These are phyloP conservation scores for Theobroma grandiflorum DNA, from an alignment of 441 rosid genomes.

Conservation along the genomic window DNA sequence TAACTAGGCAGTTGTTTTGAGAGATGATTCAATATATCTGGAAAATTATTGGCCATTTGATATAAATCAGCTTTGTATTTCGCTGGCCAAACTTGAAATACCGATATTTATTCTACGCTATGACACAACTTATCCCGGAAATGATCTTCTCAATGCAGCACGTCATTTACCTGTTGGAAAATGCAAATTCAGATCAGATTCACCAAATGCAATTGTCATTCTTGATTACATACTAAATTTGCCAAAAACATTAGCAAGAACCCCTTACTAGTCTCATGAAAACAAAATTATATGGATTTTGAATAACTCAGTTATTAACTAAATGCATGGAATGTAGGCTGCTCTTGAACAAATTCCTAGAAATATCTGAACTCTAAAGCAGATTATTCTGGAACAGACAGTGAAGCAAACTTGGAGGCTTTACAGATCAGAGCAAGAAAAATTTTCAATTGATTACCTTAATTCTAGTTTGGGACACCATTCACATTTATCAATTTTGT, in stretches of 20 bases:
- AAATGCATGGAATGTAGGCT: background rate
- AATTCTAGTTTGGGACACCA: conserved; percentile 5
- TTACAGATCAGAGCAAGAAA: background rate
- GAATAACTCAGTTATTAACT: background rate
- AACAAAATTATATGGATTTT: background rate
- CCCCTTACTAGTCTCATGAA: background rate
- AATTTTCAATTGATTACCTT: background rate
- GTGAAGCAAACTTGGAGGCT: background rate
- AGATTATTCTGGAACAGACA: background rate
- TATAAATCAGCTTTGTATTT: background rate
- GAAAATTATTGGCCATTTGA: conserved; percentile 1
- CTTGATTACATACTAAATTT: background rate
- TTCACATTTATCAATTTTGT: background rate
- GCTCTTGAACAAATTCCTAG: background rate
- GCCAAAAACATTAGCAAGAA: background rate
- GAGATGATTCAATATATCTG: background rate
- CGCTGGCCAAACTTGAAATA: background rate
- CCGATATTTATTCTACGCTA: background rate
- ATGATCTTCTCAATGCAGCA: background rate
- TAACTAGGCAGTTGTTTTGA: background rate
- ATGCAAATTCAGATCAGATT: background rate
- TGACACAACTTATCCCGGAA: background rate
- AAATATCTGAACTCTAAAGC: background rate
- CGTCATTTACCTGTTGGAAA: conserved; percentile 46
- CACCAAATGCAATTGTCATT: background rate